Evolutionary conservation across 371 early-diverging fungal species (phyloP).

Genomic region (Haplosporangium sp.): DNA sequence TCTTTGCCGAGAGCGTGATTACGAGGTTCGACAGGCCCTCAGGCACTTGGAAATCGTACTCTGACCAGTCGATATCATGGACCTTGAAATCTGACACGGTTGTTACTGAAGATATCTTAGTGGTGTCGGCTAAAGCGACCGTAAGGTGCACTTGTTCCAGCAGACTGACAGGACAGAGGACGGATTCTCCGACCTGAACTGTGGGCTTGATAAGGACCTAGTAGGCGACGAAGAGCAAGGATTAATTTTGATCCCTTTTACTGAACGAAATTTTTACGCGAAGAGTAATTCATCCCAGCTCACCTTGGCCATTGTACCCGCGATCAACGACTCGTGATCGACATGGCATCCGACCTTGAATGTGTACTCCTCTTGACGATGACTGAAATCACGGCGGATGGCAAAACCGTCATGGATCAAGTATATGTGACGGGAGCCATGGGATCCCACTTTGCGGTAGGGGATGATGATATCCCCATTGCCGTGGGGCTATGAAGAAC

Average conservation of each 20-base stretch:
- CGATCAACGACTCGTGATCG: conserved; percentile 61
- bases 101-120: conserved; percentile 47
- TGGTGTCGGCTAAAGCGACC: conserved; percentile 47
- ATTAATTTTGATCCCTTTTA: no score
- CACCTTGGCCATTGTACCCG: conserved; percentile 59
- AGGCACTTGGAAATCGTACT: conserved; percentile 43
- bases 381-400: conserved; percentile 53
- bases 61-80: conserved; percentile 44
- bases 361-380: conserved; percentile 54
- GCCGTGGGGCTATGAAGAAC: conserved; percentile 55
- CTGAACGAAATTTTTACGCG: not conserved
- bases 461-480: conserved; percentile 61
- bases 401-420: conserved; percentile 58
- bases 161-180: conserved; percentile 47
- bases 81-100: conserved; percentile 49
- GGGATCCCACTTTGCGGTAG: conserved; percentile 38
- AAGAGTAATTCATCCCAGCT: not conserved
- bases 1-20: conserved; percentile 53
- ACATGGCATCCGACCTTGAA: conserved; percentile 60
- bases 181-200: conserved; percentile 47
- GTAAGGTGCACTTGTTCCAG: conserved; percentile 57
- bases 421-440: conserved; percentile 29
- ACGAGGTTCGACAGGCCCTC: conserved; percentile 45
- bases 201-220: conserved; percentile 58
- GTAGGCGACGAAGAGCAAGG: not conserved